A percentile compares a stretch with the other conserved stretches of the same genome.
Evolutionary conservation across 495 filamentous ascomycete species (phyloP).

Genomic region (Penicillium manginii): DNA sequence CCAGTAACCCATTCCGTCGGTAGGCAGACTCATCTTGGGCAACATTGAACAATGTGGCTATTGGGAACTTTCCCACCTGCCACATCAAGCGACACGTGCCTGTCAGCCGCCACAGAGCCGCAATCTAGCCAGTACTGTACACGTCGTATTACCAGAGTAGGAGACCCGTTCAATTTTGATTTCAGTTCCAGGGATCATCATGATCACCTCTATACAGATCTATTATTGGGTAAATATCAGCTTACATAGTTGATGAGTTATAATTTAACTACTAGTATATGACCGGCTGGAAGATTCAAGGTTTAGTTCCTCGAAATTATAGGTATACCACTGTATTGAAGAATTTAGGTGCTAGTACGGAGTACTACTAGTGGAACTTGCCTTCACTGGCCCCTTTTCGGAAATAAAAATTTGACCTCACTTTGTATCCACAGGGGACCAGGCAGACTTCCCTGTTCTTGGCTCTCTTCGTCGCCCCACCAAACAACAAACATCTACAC

Average conservation of each 20-base stretch:
- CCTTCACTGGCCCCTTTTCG: not conserved
- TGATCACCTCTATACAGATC: not conserved
- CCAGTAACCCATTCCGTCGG: not conserved
- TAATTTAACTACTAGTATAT: too few relatives aligned
- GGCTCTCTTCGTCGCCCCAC: not conserved
- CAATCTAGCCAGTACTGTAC: too few relatives aligned
- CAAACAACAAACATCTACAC: not conserved
- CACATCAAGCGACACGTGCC: not conserved
- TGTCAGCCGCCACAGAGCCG: not conserved
- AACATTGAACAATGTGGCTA: too few relatives aligned
- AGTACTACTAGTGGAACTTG: not conserved
- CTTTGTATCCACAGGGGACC: not conserved
- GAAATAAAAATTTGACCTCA: not conserved
- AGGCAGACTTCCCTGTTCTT: not conserved
- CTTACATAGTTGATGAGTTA: too few relatives aligned
- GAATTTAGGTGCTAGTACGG: too few relatives aligned
- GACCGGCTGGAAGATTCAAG: too few relatives aligned
- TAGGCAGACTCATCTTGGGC: too few relatives aligned
- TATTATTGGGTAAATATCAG: too few relatives aligned
- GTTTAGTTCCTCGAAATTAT: too few relatives aligned
- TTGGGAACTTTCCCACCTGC: not conserved
- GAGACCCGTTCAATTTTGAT: not conserved
- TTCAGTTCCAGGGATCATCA: not conserved
- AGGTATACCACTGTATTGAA: not conserved
- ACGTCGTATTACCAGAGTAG: too few relatives aligned